A percentile compares a stretch with the other conserved stretches of the same genome.
These are phyloP conservation scores for Hemisphaericaspora xylanilytica DNA, from an alignment of 1,139 yeast species.

Conservation along the genomic window DNA sequence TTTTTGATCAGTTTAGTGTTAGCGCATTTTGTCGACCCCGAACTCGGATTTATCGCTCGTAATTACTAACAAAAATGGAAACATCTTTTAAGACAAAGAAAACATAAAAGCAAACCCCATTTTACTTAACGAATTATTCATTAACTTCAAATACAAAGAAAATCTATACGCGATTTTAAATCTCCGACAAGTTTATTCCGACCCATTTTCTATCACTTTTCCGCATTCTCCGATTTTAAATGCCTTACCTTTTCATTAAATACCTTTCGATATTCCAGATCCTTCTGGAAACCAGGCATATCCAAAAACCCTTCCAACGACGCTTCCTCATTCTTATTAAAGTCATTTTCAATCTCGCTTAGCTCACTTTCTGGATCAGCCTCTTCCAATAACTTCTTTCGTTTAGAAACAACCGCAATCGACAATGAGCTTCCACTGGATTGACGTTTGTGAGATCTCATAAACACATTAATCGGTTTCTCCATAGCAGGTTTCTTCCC, in stretches of 20 bases:
- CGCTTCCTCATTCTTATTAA: conserved; percentile 18
- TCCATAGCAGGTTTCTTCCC: background rate
- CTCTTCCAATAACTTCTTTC: conserved; percentile 9
- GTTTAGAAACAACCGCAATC: conserved; percentile 6
- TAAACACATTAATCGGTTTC: conserved; percentile 3
- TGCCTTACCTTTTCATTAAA: conserved; percentile 7
- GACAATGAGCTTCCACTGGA: conserved; percentile 1
- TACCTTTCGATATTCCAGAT: conserved; percentile 9
- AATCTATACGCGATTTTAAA: too few species aligned
- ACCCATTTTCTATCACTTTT: background rate
- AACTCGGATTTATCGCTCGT: background rate
- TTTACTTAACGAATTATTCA: too few species aligned
- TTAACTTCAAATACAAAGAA: too few species aligned
- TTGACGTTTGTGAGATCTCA: conserved; percentile 4
- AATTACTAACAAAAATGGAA: background rate
- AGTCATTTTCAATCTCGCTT: conserved; percentile 22
- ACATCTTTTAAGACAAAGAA: background rate
- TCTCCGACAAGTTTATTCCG: too few species aligned
- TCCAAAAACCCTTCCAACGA: conserved; percentile 9
- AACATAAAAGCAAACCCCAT: background rate
- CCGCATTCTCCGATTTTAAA: conserved; percentile 2
- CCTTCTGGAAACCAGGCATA: conserved; percentile 6
- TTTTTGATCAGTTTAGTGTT: background rate
- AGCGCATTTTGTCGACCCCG: background rate
- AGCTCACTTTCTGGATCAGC: conserved; percentile 21